Conservation (phyloP, 2,329 filamentous ascomycete genomes). For the Microcyclosporella mali region DNA sequence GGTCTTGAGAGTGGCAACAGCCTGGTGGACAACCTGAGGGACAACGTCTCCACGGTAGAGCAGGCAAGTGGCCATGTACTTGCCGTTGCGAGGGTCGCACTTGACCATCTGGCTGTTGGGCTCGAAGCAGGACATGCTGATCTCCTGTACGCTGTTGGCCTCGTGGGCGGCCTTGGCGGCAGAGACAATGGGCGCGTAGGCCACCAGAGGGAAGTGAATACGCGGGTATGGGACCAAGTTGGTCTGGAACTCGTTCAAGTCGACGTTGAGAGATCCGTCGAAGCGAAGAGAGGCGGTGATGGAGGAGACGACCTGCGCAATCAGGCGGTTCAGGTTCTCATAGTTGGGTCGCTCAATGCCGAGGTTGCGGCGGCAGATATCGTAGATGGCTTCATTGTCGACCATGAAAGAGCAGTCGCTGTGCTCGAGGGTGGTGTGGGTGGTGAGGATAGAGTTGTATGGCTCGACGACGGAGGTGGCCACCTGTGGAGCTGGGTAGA, state of each 20-base stretch:
- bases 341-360: slow-evolving; percentile 96
- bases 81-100: slow-evolving; percentile 96
- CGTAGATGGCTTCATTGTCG: slow-evolving; percentile 99
- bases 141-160: slow-evolving; percentile 96
- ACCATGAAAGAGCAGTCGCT: slow-evolving; percentile 99
- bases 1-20: slow-evolving; percentile 95
- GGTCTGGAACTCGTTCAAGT: slow-evolving; percentile 99
- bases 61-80: slow-evolving; percentile 99
- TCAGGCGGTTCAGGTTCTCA: slow-evolving; percentile 97
- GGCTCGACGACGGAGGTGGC: slow-evolving; percentile 97
- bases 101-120: slow-evolving; percentile 99
- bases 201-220: slow-evolving; percentile 98
- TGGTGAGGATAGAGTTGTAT: slow-evolving; percentile 99
- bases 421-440: slow-evolving; percentile 98
- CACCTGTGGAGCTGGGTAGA: slow-evolving; percentile 96
- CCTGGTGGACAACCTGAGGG: slow-evolving; percentile 86
- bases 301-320: slow-evolving; percentile 97
- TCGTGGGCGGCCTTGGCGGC: slow-evolving; percentile 94
- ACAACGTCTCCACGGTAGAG: slow-evolving; percentile 98
- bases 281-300: slow-evolving; percentile 98
- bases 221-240: slow-evolving; percentile 98
- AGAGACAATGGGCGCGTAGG: slow-evolving; percentile 90
- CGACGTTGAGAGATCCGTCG: slow-evolving; percentile 97
- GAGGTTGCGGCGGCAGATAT: slow-evolving; percentile 97
- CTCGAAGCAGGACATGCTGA: slow-evolving; percentile 99